Conservation (phyloP, 495 filamentous ascomycete genomes). For the Delitschia confertaspora region DNA sequence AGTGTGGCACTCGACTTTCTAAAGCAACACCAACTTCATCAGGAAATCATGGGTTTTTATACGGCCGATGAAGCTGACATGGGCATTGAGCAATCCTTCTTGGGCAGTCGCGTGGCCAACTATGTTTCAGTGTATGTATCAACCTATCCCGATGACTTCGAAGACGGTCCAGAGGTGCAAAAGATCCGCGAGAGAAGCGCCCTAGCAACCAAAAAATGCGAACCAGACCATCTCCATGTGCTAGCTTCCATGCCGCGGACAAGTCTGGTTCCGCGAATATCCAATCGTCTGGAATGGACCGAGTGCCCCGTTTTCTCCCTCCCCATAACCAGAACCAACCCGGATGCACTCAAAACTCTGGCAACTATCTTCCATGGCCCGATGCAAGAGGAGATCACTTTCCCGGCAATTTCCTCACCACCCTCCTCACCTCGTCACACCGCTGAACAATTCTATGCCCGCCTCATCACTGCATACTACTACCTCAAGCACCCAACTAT, state of each 20-base stretch:
- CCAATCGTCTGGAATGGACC: slow-evolving; percentile 25
- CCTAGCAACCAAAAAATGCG: slow-evolving; percentile 12
- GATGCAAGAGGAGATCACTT: slow-evolving; percentile 4
- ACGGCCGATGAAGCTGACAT: slow-evolving; percentile 33
- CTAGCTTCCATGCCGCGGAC: slow-evolving; percentile 50
- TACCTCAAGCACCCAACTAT: slow-evolving; percentile 42
- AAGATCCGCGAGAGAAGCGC: slow-evolving; percentile 42
- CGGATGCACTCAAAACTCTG: slow-evolving; percentile 47
- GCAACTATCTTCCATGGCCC: slow-evolving; percentile 48
- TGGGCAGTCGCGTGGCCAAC: slow-evolving; percentile 46
- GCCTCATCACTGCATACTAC: slow-evolving; percentile 50
- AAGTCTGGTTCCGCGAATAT: slow-evolving; percentile 42
- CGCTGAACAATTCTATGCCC: slow-evolving; percentile 41
- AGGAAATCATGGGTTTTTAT: slow-evolving; percentile 43
- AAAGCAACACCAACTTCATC: slow-evolving; percentile 43
- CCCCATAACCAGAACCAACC: slow-evolving; percentile 42
- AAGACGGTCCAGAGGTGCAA: slow-evolving; percentile 40
- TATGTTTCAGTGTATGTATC: slow-evolving; percentile 52
- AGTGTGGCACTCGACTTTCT: slow-evolving; percentile 46
- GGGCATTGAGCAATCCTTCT: slow-evolving; percentile 45
- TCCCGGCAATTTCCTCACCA: background rate
- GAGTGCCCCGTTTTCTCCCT: slow-evolving; percentile 43
- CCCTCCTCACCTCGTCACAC: background rate
- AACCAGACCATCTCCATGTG: slow-evolving; percentile 45
- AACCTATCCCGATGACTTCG: slow-evolving; percentile 47